Evolutionary conservation across 768 basidiomycete species (phyloP).

Genomic region (Tremella fuciformis): DNA sequence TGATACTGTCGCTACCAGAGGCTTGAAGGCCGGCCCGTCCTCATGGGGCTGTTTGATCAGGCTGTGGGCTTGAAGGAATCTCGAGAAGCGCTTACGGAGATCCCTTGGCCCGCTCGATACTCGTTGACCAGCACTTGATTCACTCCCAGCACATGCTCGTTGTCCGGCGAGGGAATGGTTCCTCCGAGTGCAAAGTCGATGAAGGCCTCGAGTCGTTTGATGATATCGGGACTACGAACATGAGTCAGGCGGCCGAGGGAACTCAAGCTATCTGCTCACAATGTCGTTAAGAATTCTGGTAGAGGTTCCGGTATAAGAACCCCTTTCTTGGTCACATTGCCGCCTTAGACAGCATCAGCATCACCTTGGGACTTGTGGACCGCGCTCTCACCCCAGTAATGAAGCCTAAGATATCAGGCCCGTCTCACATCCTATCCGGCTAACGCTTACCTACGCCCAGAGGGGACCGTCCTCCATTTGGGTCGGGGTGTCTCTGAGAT

Average conservation of each 20-base stretch:
- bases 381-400: conserved; percentile 49
- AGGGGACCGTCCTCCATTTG: conserved; percentile 73
- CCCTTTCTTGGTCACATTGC: conserved; percentile 64
- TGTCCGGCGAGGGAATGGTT: conserved; percentile 58
- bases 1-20: conserved; percentile 86
- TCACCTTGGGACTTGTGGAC: background rate
- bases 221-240: conserved; percentile 67
- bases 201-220: conserved; percentile 62
- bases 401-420: conserved; percentile 37
- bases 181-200: conserved; percentile 54
- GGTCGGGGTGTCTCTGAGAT: conserved; percentile 73
- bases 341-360: conserved; percentile 60
- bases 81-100: conserved; percentile 63
- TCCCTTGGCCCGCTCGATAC: conserved; percentile 88
- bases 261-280: conserved; percentile 56
- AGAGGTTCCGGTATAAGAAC: conserved; percentile 67
- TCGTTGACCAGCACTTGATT: conserved; percentile 92
- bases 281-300: conserved; percentile 67
- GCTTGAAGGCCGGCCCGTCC: conserved; percentile 83
- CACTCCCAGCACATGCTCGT: conserved; percentile 54
- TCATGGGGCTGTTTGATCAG: conserved; percentile 68
- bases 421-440: background rate
- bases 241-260: conserved; percentile 4
- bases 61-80: background rate
- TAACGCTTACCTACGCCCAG: conserved; percentile 61